Conservation (phyloP, 768 basidiomycete species). For the Podaxis carcinomalis region DNA sequence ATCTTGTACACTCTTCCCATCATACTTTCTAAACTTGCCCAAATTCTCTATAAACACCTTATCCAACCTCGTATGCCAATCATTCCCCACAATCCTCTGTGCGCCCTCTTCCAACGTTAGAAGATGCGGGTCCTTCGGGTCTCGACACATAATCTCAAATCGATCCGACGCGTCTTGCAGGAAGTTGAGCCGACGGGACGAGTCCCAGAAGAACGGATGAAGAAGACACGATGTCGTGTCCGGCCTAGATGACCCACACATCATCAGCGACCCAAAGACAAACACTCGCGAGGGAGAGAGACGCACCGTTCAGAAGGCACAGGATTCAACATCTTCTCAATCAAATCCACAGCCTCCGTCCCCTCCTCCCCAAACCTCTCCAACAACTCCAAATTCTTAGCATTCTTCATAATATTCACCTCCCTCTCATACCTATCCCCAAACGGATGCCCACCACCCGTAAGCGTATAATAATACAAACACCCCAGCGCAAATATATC, state of each 20-base stretch:
- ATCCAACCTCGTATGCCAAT: conserved; percentile 88
- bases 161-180: conserved; percentile 97
- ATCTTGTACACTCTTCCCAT: conserved; percentile 88
- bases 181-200: conserved; percentile 81
- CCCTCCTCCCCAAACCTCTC: conserved; percentile 91
- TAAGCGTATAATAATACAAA: conserved; percentile 89
- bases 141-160: conserved; percentile 96
- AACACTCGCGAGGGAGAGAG: background rate
- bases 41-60: conserved; percentile 89
- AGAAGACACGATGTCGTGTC: conserved; percentile 83
- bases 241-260: conserved; percentile 49
- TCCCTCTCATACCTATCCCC: conserved; percentile 93
- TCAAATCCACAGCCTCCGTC: conserved; percentile 82
- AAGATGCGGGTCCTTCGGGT: conserved; percentile 78
- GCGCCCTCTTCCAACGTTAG: conserved; percentile 72
- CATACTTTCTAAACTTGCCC: conserved; percentile 97
- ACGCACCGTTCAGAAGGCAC: conserved; percentile 73
- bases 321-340: conserved; percentile 71
- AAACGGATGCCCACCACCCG: conserved; percentile 89
- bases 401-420: conserved; percentile 85
- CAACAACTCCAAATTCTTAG: conserved; percentile 65
- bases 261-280: background rate
- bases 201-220: conserved; percentile 97
- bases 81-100: conserved; percentile 70
- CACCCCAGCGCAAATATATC: conserved; percentile 97